Base-by-base conservation (phyloP, 2,329 filamentous ascomycete species). In the Ophiostoma perfectum region DNA sequence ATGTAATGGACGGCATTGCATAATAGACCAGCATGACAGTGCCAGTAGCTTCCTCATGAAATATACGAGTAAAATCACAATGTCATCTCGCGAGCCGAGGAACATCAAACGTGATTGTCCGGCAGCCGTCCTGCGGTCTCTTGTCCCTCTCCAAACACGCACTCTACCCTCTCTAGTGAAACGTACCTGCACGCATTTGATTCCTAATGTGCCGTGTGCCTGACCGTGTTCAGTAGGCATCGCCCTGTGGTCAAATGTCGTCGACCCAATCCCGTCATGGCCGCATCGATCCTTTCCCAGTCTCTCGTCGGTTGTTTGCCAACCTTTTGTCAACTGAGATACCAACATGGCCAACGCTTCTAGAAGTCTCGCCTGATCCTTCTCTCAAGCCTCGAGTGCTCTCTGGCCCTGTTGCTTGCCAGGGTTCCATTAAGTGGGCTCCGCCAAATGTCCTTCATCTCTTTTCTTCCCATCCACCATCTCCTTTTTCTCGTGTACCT, bases 361-460 rank as follows among this genome's bases (percentile, higher is more conserved):
- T 62, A 62, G 36, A 62, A 62, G 58, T 39, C 58, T 16, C 14
- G 38, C 5, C 38, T n/a, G 38, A 41, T 12, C 58, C 38, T 1
- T 39, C 4, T 41, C 16, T 27, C 14, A 41, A 41, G 38, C 58
- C 58, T 62, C 18, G 49, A 18, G 18, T 36, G 27, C 12, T 27
- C 27, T 27, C 27, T 27, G 27, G 27, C 27, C 27, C 27, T 27
- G 27, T 27, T 27, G 27, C 27, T 6, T 14, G 14, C 7, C 58
- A 62, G 38, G 11, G 36, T 39, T 16, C 38, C 12, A 62, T 62
- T 36, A 62, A 36, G 58, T 16, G 58, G 55, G 58, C 58, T 62
- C 58, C 58, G 58, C 52, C 36, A 62, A n/a, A 62, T 41, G 27
- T 36, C 11, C 38, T 62, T 62, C 58, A 62, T 42, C 14, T 62